Conservation (phyloP, 2,329 filamentous ascomycete species). For the Fusarium sp. region DNA sequence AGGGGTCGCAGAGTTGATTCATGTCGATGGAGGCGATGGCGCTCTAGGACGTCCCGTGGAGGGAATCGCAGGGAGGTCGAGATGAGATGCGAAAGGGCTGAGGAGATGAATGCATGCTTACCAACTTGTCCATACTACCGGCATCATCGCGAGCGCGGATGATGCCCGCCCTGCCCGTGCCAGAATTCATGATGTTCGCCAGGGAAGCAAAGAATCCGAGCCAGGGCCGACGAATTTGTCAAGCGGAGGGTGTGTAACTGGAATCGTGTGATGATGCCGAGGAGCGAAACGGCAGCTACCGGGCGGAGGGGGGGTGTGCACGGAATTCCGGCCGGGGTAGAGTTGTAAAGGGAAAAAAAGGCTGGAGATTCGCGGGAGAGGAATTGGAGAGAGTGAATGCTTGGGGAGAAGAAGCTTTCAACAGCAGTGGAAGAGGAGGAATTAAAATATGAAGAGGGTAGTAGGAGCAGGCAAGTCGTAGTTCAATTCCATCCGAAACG, state of each 20-base stretch:
- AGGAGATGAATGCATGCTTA: slow-evolving; percentile 57
- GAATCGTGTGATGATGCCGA: slow-evolving; percentile 50
- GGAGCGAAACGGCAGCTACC: slow-evolving; percentile 45
- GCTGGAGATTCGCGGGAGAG: neutral
- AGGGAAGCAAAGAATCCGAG: slow-evolving; percentile 38
- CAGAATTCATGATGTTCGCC: slow-evolving; percentile 52
- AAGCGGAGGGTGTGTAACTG: slow-evolving; percentile 49
- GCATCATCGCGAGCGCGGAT: slow-evolving; percentile 65
- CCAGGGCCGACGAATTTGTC: slow-evolving; percentile 42
- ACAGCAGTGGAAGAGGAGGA: slow-evolving; percentile 2
- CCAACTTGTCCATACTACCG: slow-evolving; percentile 68
- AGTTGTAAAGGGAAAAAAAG: slow-evolving; percentile 13
- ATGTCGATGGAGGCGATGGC: slow-evolving; percentile 13
- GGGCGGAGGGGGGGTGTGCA: slow-evolving; percentile 43
- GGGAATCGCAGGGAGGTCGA: slow-evolving; percentile 24
- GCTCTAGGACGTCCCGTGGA: slow-evolving; percentile 3
- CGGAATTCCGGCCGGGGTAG: slow-evolving; percentile 41
- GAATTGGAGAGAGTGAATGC: neutral
- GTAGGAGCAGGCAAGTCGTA: neutral
- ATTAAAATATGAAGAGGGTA: slow-evolving; percentile 11
- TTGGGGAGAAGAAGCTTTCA: neutral
- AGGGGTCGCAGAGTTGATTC: slow-evolving; percentile 26
- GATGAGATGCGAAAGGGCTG: slow-evolving; percentile 6
- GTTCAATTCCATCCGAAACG: neutral
- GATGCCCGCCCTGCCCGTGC: slow-evolving; percentile 67